Evolutionary conservation across 768 basidiomycete species (phyloP).

Genomic region (Naganishia kalamii): DNA sequence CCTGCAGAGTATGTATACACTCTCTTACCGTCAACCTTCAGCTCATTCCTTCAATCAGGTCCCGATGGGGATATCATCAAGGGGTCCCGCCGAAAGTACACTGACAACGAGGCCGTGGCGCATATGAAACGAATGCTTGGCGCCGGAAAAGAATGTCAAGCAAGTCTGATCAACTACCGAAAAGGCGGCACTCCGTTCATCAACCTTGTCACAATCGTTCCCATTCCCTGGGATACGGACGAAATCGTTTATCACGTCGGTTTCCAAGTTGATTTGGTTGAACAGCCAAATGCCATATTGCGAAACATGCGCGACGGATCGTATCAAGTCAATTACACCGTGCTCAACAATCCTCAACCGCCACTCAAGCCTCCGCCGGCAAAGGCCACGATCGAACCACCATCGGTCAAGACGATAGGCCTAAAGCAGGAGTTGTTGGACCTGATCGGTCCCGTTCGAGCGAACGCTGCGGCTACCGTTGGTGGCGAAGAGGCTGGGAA

Average conservation of each 20-base stretch:
- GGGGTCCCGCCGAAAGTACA: slow-evolving; percentile 57
- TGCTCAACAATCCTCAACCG: slow-evolving; percentile 38
- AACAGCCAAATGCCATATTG: slow-evolving; percentile 76
- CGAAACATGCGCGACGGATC: slow-evolving; percentile 71
- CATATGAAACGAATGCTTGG: slow-evolving; percentile 61
- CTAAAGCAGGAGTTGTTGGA: slow-evolving; percentile 36
- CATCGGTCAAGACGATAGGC: slow-evolving; percentile 30
- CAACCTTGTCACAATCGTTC: slow-evolving; percentile 86
- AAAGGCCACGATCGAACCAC: slow-evolving; percentile 25
- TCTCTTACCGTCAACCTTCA: not conserved
- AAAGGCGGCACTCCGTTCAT: slow-evolving; percentile 79
- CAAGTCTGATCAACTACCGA: slow-evolving; percentile 76
- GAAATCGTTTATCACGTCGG: slow-evolving; percentile 83
- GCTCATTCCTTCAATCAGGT: slow-evolving; percentile 28
- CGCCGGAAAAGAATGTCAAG: slow-evolving; percentile 81
- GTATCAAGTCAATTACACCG: slow-evolving; percentile 62
- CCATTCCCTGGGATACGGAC: slow-evolving; percentile 64
- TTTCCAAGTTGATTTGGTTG: slow-evolving; percentile 87
- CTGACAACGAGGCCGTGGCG: slow-evolving; percentile 62
- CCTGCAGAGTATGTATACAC: slow-evolving; percentile 36
- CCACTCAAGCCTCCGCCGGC: slow-evolving; percentile 33
- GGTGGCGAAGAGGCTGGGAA: slow-evolving; percentile 42
- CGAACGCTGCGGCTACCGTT: slow-evolving; percentile 26
- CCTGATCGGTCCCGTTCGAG: slow-evolving; percentile 28
- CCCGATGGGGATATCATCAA: slow-evolving; percentile 58